Base-by-base conservation (phyloP, 331 rosid genomes). In the Telfairia occidentalis region DNA sequence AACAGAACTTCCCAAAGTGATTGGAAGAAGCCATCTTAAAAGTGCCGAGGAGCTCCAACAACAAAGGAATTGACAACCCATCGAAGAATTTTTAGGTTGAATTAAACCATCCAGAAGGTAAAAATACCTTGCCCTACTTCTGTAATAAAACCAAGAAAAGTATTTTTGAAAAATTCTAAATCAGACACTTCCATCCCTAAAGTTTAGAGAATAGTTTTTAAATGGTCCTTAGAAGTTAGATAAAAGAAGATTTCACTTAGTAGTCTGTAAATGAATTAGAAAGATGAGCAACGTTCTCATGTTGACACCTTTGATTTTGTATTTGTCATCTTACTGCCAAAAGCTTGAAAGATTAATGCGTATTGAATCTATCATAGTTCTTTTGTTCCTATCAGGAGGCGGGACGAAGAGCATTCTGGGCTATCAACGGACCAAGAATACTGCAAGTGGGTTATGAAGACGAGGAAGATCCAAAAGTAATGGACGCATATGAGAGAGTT, bases 351-450 rank as follows among this genome's bases (percentile, higher is more conserved):
- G 65, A 73, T 64, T 5, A 9, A n/a, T 10, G n/a, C 9, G 52
- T 67, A 30, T 52, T 53, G 66, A 21, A 11, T 29, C 37, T 53
- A 21, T 37, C 54, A 50, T 38, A 37, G 2, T 54, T 37, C 8
- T 0, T 32, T 46, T 58, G 48, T 34, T 26, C 18, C 19, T 77
- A 73, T 21, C 82, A 94, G 98, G 98, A 91, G 69, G 91, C 95
- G 34, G 98, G 98, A 60, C 90, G 90, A 71, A 88, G 92, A 81
- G 97, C 97, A 63, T 88, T 93, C 65, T 94, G 98, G 97, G 89
- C 95, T 59, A 84, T 94, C 78, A 89, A 91, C 63, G 98, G 98
- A 87, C 96, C 97, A 24, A 91, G 89, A 78, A 91, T 94, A 81
- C 80, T 91, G 63, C 95, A 94, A 87, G 70, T 89, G 16, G 97